These are phyloP conservation scores for Cucumis melo DNA, from an alignment of 306 rosid genomes.

Conservation along the genomic window DNA sequence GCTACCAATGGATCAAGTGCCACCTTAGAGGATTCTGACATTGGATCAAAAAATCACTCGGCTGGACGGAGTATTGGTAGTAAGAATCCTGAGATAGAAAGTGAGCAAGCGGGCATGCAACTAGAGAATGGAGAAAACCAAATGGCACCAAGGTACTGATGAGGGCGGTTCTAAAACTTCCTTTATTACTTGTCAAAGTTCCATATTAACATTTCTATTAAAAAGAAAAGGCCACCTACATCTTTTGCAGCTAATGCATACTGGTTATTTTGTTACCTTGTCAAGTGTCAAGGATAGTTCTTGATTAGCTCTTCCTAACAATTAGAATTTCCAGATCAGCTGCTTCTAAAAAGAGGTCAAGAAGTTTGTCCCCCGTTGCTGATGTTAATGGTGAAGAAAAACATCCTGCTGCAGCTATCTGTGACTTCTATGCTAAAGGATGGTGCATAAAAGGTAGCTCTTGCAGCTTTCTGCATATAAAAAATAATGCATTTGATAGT, in stretches of 20 bases:
- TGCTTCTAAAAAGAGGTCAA: slow-evolving; percentile 28
- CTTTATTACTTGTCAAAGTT: slow-evolving; percentile 3
- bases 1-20: slow-evolving; percentile 17
- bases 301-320: slow-evolving; percentile 24
- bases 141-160: slow-evolving; percentile 44
- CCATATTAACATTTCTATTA: background rate
- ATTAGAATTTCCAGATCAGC: slow-evolving; percentile 33
- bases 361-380: slow-evolving; percentile 35
- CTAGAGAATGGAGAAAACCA: slow-evolving; percentile 23
- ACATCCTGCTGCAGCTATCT: slow-evolving; percentile 32
- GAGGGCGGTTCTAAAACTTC: slow-evolving; percentile 8
- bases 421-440: slow-evolving; percentile 75
- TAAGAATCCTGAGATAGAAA: slow-evolving; percentile 15
- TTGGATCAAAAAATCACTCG: background rate
- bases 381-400: slow-evolving; percentile 40
- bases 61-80: slow-evolving; percentile 18
- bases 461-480: slow-evolving; percentile 74
- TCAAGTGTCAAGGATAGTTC: slow-evolving; percentile 11
- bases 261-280: slow-evolving; percentile 14
- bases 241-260: background rate
- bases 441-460: slow-evolving; percentile 90
- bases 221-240: background rate
- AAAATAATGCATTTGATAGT: slow-evolving; percentile 21
- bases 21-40: slow-evolving; percentile 26
- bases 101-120: slow-evolving; percentile 24